Conservation (phyloP, 192 early-diverging fungal species). For the Coemansia sp. region DNA sequence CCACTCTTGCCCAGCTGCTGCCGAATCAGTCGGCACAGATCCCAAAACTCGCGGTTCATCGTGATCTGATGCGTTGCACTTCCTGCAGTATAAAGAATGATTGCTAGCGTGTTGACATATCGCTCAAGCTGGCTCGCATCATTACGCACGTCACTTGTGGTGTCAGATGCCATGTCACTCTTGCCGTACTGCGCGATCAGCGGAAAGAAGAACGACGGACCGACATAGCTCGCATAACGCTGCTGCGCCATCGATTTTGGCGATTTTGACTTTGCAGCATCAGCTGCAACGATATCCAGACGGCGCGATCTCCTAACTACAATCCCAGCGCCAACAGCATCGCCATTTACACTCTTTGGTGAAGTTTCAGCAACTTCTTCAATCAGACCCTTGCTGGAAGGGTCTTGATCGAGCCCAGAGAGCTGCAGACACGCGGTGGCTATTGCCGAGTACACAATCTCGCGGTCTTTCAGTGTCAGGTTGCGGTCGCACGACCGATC, state of each 20-base stretch:
- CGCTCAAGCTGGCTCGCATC: conserved; percentile 28
- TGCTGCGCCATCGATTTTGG: too few species aligned
- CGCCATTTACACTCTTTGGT: too few species aligned
- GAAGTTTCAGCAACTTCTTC: neutral
- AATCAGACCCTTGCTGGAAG: neutral
- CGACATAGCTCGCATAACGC: conserved; percentile 28
- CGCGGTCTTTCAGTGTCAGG: conserved; percentile 34
- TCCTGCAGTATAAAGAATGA: conserved; percentile 34
- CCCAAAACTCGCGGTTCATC: conserved; percentile 50
- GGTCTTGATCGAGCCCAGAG: conserved; percentile 14
- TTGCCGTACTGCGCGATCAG: conserved; percentile 41
- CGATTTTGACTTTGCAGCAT: neutral
- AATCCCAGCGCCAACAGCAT: conserved; percentile 17
- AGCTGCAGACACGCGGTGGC: conserved; percentile 37
- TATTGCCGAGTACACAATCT: conserved; percentile 43
- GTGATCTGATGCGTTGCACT: conserved; percentile 31
- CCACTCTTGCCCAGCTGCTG: conserved; percentile 2
- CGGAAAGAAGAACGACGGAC: conserved; percentile 45
- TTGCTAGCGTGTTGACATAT: conserved; percentile 39
- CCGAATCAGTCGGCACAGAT: conserved; percentile 26
- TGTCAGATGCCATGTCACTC: conserved; percentile 27
- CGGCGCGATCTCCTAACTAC: conserved; percentile 38
- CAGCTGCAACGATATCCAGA: conserved; percentile 19
- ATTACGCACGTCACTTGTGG: conserved; percentile 24
- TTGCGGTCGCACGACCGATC: conserved; percentile 44